Conservation (phyloP, 1,284 basidiomycete genomes). For the Ceratobasidium papillatum region DNA sequence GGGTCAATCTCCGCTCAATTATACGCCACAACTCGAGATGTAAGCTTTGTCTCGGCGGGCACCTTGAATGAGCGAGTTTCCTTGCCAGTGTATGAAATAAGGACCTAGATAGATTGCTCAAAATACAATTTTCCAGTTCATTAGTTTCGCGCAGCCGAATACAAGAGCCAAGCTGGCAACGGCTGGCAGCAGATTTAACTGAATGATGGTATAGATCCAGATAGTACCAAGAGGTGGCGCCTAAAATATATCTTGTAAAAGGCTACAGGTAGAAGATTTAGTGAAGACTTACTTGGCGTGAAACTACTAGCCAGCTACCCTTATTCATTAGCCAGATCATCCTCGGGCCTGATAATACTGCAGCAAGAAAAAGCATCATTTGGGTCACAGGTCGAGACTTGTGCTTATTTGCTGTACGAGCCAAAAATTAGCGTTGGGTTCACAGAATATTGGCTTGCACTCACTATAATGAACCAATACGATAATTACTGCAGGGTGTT, state of each 20-base stretch:
- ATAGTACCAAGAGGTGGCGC: slow-evolving; percentile 41
- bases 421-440: neutral
- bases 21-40: slow-evolving; percentile 39
- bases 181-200: slow-evolving; percentile 41
- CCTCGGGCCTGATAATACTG: slow-evolving; percentile 21
- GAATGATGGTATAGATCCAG: slow-evolving; percentile 43
- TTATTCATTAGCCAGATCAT: slow-evolving; percentile 37
- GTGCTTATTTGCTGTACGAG: slow-evolving; percentile 13
- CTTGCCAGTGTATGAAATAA: neutral
- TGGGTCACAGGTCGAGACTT: slow-evolving; percentile 29
- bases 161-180: slow-evolving; percentile 39
- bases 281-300: slow-evolving; percentile 7
- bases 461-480: slow-evolving; percentile 31
- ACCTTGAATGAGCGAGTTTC: slow-evolving; percentile 35
- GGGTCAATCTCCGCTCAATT: slow-evolving; percentile 30
- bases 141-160: slow-evolving; percentile 33
- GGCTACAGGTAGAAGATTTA: neutral
- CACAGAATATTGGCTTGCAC: neutral
- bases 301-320: slow-evolving; percentile 23
- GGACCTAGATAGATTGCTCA: neutral
- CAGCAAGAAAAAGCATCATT: slow-evolving; percentile 24
- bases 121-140: slow-evolving; percentile 39
- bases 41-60: slow-evolving; percentile 27
- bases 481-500: neutral
- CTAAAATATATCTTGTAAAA: neutral